phyloP scores from a whole-genome alignment of 305 asterid genomes.

The Fraxinus sp. region DNA sequence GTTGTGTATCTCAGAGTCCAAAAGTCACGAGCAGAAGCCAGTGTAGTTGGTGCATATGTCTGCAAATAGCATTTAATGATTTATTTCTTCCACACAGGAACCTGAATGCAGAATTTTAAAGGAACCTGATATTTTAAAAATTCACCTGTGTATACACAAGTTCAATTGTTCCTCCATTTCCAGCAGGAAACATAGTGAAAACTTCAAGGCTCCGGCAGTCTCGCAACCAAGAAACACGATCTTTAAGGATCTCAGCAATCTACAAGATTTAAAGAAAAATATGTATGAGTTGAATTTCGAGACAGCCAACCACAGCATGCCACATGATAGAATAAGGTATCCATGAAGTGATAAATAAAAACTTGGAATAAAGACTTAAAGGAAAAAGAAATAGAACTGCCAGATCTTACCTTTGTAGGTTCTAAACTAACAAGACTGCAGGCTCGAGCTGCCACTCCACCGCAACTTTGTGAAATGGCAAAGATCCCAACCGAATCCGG shows the following conservation, averaged over 20 bases:
- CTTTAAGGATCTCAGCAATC: conserved; percentile 95
- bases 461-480: conserved; percentile 87
- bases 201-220: conserved; percentile 92
- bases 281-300: background rate
- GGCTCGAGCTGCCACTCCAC: conserved; percentile 99
- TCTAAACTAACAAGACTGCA: conserved; percentile 97
- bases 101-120: background rate
- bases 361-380: background rate
- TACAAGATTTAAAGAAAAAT: conserved; percentile 27
- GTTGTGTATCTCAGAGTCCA: conserved; percentile 97
- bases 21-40: conserved; percentile 94
- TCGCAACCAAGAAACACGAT: conserved; percentile 85
- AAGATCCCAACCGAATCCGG: conserved; percentile 99
- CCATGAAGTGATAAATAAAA: background rate
- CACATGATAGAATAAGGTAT: background rate
- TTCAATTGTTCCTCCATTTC: conserved; percentile 88
- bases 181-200: conserved; percentile 84
- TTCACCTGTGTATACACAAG: conserved; percentile 78
- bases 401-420: conserved; percentile 66
- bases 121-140: background rate
- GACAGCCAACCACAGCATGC: background rate
- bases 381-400: background rate
- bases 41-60: conserved; percentile 88
- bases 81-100: background rate
- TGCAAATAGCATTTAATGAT: conserved; percentile 31